Percentiles rank a stretch among this genome's conserved stretches.
Conservation (phyloP, 345 rosid genomes). For the Physaria fendleri region DNA sequence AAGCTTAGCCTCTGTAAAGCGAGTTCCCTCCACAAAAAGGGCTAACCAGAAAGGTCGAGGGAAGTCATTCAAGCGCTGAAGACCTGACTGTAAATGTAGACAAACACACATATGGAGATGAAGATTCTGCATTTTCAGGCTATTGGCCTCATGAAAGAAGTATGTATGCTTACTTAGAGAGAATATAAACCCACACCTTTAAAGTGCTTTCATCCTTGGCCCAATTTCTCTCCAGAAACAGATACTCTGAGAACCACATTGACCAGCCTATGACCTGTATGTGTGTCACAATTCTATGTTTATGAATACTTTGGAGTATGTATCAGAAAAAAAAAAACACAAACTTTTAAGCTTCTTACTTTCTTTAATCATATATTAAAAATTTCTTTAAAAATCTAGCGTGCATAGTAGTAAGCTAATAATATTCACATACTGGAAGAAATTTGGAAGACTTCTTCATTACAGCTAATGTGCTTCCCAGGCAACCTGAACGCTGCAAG, state of each 20-base stretch:
- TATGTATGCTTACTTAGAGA: not conserved
- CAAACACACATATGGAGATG: not conserved
- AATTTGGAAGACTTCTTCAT: constrained; percentile 93
- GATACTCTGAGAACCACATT: constrained; percentile 98
- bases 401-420: constrained; percentile 1
- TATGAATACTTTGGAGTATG: constrained; percentile 7
- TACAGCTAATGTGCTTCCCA: constrained; percentile 84
- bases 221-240: constrained; percentile 91
- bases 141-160: not conserved
- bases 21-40: constrained; percentile 97
- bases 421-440: constrained; percentile 65
- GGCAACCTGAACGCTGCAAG: constrained; percentile 86
- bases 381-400: no score
- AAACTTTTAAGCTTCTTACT: no score
- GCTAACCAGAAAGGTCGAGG: constrained; percentile 97
- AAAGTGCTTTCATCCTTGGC: constrained; percentile 80
- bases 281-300: not conserved
- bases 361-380: no score
- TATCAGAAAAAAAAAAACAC: not conserved
- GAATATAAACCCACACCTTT: constrained; percentile 27
- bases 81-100: constrained; percentile 67
- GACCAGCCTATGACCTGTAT: constrained; percentile 97
- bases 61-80: constrained; percentile 65
- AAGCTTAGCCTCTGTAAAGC: constrained; percentile 90
- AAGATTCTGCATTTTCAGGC: constrained; percentile 3